Conservation (phyloP, 177 flowering plant genomes). For the Telopea speciosissima region DNA sequence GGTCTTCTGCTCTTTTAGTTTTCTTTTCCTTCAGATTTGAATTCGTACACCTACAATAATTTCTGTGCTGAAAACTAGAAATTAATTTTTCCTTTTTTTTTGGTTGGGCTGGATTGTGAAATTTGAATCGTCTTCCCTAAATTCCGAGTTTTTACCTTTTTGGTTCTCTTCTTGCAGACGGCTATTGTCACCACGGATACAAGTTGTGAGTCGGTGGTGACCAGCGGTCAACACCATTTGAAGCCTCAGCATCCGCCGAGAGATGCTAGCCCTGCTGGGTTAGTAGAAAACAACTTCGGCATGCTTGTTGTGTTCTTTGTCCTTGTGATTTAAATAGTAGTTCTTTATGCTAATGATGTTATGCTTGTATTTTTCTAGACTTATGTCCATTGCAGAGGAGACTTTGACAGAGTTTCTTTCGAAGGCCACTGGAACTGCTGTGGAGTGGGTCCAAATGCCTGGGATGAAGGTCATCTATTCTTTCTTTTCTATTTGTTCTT, state of each 20-base stretch:
- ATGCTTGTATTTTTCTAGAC: slow-evolving; percentile 50
- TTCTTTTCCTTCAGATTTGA: no score
- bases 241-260: slow-evolving; percentile 63
- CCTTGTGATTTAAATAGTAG: background rate
- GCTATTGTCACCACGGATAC: slow-evolving; percentile 51
- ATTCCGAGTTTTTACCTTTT: background rate
- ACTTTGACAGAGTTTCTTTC: slow-evolving; percentile 99
- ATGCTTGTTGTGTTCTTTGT: background rate
- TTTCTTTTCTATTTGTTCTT: background rate
- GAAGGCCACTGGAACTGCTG: slow-evolving; percentile 99
- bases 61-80: background rate
- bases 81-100: background rate
- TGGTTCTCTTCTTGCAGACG: slow-evolving; percentile 30
- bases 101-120: background rate
- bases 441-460: slow-evolving; percentile 99
- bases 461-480: slow-evolving; percentile 88
- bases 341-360: slow-evolving; percentile 18
- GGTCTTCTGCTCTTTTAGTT: background rate
- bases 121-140: background rate
- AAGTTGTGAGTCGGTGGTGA: slow-evolving; percentile 69
- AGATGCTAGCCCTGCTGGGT: slow-evolving; percentile 58
- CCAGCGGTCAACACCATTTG: slow-evolving; percentile 52
- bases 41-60: no score
- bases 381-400: slow-evolving; percentile 99
- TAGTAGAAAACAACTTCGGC: background rate